phyloP scores from a whole-genome alignment of 202 grass and related monocot genomes.

The Carex sylvatica region DNA sequence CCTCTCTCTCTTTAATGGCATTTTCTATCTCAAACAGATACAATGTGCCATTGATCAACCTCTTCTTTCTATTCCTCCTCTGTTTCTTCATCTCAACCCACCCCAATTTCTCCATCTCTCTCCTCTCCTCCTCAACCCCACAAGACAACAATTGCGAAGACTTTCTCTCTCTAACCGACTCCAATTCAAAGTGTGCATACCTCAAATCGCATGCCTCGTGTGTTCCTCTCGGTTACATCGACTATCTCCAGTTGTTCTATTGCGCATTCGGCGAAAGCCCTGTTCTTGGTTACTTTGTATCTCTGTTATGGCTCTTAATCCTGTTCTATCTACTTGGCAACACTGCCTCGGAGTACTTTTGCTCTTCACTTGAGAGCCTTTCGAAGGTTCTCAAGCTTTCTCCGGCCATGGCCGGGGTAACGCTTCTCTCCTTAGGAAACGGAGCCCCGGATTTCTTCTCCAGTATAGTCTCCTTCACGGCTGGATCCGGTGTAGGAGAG shows the following conservation, averaged over 20 bases:
- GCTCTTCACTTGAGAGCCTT: constrained; percentile 65
- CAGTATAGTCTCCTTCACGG: constrained; percentile 69
- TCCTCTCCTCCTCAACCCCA: constrained; percentile 25
- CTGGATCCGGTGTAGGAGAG: constrained; percentile 32
- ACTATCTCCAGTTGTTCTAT: constrained; percentile 80
- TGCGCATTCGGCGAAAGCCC: constrained; percentile 34
- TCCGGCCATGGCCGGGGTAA: constrained; percentile 71
- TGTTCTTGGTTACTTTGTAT: constrained; percentile 28
- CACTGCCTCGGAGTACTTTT: constrained; percentile 81
- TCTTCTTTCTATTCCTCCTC: constrained; percentile 19
- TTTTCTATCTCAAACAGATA: constrained; percentile 4
- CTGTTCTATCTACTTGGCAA: constrained; percentile 86
- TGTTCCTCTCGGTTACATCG: constrained; percentile 52
- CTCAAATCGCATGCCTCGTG: constrained; percentile 35
- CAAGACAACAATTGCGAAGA: constrained; percentile 48
- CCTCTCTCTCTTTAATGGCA: constrained; percentile 16
- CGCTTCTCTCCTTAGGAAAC: constrained; percentile 80
- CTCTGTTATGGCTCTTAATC: constrained; percentile 49
- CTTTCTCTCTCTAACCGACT: constrained; percentile 33
- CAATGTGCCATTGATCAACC: background rate
- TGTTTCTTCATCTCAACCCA: constrained; percentile 42
- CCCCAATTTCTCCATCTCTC: background rate
- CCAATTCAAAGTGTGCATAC: constrained; percentile 32
- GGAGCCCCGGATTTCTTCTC: constrained; percentile 81
- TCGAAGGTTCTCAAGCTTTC: constrained; percentile 61